phyloP scores from a whole-genome alignment of 2,329 filamentous ascomycete genomes.

The Alternaria angustiovoidea region DNA sequence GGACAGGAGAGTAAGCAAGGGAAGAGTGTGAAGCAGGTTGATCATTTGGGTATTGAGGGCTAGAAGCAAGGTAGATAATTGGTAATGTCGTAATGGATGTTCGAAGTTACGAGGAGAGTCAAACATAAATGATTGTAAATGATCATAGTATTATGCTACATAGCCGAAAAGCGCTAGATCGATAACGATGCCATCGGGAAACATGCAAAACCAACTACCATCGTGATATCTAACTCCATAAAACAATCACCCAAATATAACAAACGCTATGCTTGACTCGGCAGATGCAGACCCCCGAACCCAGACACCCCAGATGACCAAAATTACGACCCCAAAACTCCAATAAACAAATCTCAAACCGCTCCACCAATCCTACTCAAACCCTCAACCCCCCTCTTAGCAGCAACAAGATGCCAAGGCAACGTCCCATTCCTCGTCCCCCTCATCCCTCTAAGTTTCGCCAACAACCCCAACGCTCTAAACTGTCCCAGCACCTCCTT shows the following conservation, averaged over 20 bases:
- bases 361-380: conserved; percentile 50
- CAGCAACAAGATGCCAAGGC: conserved; percentile 80
- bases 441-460: conserved; percentile 69
- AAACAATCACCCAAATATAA: background rate
- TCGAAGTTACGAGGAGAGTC: rapidly evolving
- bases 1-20: conserved; percentile 15
- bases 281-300: background rate
- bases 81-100: background rate
- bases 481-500: conserved; percentile 76
- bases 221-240: background rate
- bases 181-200: background rate
- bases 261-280: background rate
- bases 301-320: background rate
- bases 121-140: background rate
- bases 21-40: conserved; percentile 31
- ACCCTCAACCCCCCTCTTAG: conserved; percentile 71
- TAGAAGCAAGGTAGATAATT: background rate
- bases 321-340: background rate
- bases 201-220: background rate
- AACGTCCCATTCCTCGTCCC: conserved; percentile 66
- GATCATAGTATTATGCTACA: background rate
- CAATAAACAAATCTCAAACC: background rate
- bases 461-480: conserved; percentile 72
- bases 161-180: background rate
- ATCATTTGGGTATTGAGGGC: conserved; percentile 49